These are phyloP conservation scores for Paramecium sonneborni DNA, from an alignment of 73 alveolate genomes.

Conservation along the genomic window DNA sequence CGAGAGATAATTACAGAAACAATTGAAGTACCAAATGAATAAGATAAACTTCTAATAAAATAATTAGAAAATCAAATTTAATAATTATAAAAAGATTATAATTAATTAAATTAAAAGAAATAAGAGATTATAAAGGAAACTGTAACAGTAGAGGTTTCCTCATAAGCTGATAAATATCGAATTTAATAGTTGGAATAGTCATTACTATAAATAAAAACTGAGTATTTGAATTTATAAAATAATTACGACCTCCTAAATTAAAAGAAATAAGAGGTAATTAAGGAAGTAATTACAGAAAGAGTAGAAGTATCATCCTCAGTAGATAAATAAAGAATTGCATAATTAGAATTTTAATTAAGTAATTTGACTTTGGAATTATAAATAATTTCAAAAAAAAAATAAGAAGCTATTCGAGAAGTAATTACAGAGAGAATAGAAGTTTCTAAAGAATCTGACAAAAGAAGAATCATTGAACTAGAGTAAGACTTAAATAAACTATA, in stretches of 20 bases:
- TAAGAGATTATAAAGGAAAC: no score
- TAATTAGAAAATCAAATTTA: neutral
- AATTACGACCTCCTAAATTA: neutral
- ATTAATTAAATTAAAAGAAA: no score
- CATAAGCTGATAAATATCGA: no score
- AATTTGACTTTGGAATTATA: neutral
- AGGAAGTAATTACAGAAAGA: neutral
- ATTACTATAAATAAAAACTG: no score
- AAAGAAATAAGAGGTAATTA: neutral
- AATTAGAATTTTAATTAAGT: neutral
- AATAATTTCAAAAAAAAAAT: neutral
- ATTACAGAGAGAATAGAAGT: neutral
- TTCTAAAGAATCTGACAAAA: neutral
- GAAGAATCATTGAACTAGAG: neutral
- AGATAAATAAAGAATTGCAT: neutral
- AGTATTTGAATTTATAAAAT: no score
- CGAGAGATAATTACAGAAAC: neutral
- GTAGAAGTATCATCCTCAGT: neutral
- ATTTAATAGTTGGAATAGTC: no score
- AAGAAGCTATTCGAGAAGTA: neutral
- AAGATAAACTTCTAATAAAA: neutral
- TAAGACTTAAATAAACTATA: neutral
- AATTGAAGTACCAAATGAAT: neutral
- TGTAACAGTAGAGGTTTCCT: no score
- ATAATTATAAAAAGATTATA: neutral